phyloP scores from a whole-genome alignment of 164 flowering plant species.

The Sedum album region DNA sequence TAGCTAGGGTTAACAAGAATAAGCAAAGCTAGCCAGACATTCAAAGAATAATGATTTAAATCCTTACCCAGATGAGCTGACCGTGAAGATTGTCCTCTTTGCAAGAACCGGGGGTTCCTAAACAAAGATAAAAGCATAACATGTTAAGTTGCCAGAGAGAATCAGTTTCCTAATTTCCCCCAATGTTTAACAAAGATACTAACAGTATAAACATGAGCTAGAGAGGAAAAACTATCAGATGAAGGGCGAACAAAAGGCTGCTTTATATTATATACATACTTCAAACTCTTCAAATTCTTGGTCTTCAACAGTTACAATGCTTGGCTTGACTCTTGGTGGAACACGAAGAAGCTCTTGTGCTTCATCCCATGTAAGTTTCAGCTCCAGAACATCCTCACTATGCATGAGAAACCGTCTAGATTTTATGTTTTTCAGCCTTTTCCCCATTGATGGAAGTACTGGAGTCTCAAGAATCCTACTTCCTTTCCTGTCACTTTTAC shows the following conservation, averaged over 20 bases:
- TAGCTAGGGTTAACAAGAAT: not conserved
- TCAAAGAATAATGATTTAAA: not conserved
- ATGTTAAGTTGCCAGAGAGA: not conserved
- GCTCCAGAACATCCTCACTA: slow-evolving; percentile 63
- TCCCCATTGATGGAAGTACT: slow-evolving; percentile 16
- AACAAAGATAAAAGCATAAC: slow-evolving; percentile 6
- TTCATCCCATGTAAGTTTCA: slow-evolving; percentile 93
- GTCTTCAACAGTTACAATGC: slow-evolving; percentile 46
- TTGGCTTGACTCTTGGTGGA: slow-evolving; percentile 61
- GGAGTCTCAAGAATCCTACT: slow-evolving; percentile 19
- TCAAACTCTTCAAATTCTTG: slow-evolving; percentile 49
- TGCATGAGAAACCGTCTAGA: slow-evolving; percentile 69
- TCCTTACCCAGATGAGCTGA: slow-evolving; percentile 66
- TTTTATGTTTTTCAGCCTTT: slow-evolving; percentile 62
- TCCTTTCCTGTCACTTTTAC: slow-evolving; percentile 23
- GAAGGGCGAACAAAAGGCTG: not conserved
- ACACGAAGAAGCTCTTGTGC: slow-evolving; percentile 94
- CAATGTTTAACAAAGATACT: not conserved
- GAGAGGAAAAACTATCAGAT: not conserved
- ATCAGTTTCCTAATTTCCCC: no score
- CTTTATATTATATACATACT: slow-evolving; percentile 22
- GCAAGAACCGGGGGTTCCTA: slow-evolving; percentile 96
- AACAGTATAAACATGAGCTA: not conserved
- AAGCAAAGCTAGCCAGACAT: not conserved
- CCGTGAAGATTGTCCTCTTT: slow-evolving; percentile 68